Percentiles rank a stretch among this genome's conserved stretches.
Evolutionary conservation across 495 filamentous ascomycete genomes (phyloP).

Genomic region (Jackrogersella multiformis): DNA sequence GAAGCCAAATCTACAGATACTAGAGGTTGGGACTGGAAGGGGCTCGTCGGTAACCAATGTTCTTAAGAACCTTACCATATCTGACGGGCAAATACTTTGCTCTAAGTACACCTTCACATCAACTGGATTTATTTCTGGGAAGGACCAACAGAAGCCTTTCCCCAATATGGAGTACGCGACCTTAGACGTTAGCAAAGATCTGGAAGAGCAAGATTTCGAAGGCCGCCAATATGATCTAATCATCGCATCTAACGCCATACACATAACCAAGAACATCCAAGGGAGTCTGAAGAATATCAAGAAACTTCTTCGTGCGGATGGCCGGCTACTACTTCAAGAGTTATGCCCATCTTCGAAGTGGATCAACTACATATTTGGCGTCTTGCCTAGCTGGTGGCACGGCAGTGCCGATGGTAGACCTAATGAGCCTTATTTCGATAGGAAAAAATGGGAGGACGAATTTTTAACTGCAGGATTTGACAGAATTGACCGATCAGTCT

Average conservation of each 20-base stretch:
- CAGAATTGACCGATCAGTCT: constrained; percentile 25
- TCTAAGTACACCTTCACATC: constrained; percentile 34
- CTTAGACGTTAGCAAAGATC: constrained; percentile 45
- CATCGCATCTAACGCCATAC: constrained; percentile 47
- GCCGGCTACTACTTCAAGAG: constrained; percentile 41
- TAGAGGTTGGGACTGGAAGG: constrained; percentile 52
- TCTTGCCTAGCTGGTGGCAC: constrained; percentile 54
- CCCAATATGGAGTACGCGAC: constrained; percentile 42
- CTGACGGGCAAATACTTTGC: constrained; percentile 28
- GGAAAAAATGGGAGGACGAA: constrained; percentile 48
- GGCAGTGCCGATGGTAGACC: constrained; percentile 46
- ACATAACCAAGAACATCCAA: constrained; percentile 51
- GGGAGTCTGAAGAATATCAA: constrained; percentile 50
- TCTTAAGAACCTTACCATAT: constrained; percentile 26
- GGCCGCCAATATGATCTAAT: constrained; percentile 38
- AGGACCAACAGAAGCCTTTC: constrained; percentile 26
- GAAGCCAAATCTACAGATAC: constrained; percentile 46
- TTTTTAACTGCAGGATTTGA: constrained; percentile 47
- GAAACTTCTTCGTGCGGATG: constrained; percentile 48
- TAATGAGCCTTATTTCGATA: constrained; percentile 46
- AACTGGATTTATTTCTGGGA: constrained; percentile 19
- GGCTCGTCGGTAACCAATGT: constrained; percentile 36
- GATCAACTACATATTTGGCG: constrained; percentile 45
- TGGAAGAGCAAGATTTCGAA: constrained; percentile 46
- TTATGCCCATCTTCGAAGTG: constrained; percentile 31